These are phyloP conservation scores for Microsporum ferrugineum DNA, from an alignment of 2,329 filamentous ascomycete species.

Conservation along the genomic window DNA sequence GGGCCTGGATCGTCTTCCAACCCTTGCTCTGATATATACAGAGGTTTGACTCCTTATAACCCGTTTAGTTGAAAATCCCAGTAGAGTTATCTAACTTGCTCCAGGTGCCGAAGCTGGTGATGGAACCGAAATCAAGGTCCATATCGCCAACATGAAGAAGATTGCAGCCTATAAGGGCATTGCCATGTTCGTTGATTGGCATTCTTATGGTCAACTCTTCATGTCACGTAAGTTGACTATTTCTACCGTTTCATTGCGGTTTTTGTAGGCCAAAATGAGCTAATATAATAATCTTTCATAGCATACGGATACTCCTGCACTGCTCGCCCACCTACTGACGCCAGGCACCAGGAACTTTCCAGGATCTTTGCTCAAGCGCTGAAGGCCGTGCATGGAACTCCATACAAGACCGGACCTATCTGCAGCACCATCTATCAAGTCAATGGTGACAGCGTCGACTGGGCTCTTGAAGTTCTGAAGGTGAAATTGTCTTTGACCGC, in stretches of 20 bases:
- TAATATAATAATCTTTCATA: neutral
- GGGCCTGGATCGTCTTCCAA: slow-evolving; percentile 40
- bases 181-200: slow-evolving; percentile 53
- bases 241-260: neutral
- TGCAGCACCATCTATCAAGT: slow-evolving; percentile 53
- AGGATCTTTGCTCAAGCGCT: slow-evolving; percentile 42
- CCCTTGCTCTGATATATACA: slow-evolving; percentile 42
- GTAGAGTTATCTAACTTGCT: neutral
- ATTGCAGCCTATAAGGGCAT: slow-evolving; percentile 41
- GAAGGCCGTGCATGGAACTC: slow-evolving; percentile 41
- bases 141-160: slow-evolving; percentile 39
- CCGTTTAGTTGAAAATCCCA: neutral
- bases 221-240: slow-evolving; percentile 27
- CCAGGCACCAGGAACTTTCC: slow-evolving; percentile 41
- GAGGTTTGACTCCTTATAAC: slow-evolving; percentile 15
- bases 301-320: slow-evolving; percentile 51
- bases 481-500: slow-evolving; percentile 39
- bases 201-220: slow-evolving; percentile 52
- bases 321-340: slow-evolving; percentile 36
- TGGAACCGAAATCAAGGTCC: slow-evolving; percentile 42
- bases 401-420: slow-evolving; percentile 36
- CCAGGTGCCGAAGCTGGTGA: slow-evolving; percentile 34
- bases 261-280: neutral
- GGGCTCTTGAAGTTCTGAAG: slow-evolving; percentile 33
- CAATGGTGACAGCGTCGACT: slow-evolving; percentile 31